Base-by-base conservation (phyloP, 495 filamentous ascomycete species). In the Aspergillus biplanus region DNA sequence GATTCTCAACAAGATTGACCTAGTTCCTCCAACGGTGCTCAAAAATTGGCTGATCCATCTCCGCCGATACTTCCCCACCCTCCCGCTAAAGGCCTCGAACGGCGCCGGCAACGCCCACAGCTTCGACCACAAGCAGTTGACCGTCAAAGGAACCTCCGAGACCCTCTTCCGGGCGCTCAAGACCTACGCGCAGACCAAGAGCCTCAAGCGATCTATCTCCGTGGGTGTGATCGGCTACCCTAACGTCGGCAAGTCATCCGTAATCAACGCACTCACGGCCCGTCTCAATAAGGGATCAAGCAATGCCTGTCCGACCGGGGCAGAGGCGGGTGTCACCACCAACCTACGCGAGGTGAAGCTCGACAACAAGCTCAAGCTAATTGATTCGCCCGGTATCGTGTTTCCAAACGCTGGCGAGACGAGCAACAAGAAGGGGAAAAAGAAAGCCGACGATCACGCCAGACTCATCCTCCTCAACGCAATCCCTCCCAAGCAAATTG, bases 191-290 rank as follows among this genome's bases (percentile, higher is more conserved):
- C 85, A 90, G 62, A 82, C 84, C 61, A 90, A 89, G 75, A 87
- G 93, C 67, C 80, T 97, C 65, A 96, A 96, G 81, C 89, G 94
- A 52, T 88, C 93, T 56, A 87, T 95, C 71, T 92, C 89, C 49
- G 93, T 98, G 59, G 94, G 94, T 66, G 89, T 98, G 52, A 93
- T 98, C 69, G 94, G 94, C 47, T 97, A 97, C 78, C 94, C 94
- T 63, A 98, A 98, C 76, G 94, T 97, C 64, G 94, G 94, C 73
- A 98, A 98, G 77, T 96, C 92, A 15, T 96, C 92, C 52, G 91
- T 98, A 64, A 97, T 98, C 84, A 98, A 98, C 73, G 90, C 92
- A 8, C 88, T 98, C 39, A 90, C 90, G 5, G 88, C 91, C 35
- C 89, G 92, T 50, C 78, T 97, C 35, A 89, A 91, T 64, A 86